Conservation (phyloP, 2,329 filamentous ascomycete species). For the Gliomastix tumulicola region DNA sequence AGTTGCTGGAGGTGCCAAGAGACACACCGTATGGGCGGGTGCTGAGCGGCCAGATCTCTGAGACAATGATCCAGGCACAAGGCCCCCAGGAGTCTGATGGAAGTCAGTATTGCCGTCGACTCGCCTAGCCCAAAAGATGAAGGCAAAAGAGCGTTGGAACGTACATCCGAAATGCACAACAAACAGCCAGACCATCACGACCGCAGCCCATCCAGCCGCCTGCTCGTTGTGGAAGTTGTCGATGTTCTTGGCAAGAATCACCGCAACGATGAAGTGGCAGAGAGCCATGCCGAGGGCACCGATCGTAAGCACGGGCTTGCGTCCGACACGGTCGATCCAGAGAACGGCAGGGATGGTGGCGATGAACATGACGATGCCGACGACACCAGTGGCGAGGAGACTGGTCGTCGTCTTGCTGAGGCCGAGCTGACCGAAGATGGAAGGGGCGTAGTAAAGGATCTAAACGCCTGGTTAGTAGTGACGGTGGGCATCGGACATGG, state of each 20-base stretch:
- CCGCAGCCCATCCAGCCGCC: constrained; percentile 63
- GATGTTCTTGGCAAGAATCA: constrained; percentile 59
- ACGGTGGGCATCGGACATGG: too few species aligned
- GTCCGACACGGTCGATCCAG: constrained; percentile 57
- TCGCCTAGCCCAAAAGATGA: too few species aligned
- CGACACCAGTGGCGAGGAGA: constrained; percentile 63
- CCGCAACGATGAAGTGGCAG: constrained; percentile 66
- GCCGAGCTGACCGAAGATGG: constrained; percentile 62
- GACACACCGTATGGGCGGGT: constrained; percentile 65
- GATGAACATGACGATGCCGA: constrained; percentile 64
- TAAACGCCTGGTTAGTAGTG: too few species aligned
- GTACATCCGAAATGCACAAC: constrained; percentile 62
- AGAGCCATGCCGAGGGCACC: constrained; percentile 64
- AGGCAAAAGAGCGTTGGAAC: too few species aligned
- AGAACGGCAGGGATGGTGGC: constrained; percentile 60
- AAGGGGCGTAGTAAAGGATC: constrained; percentile 61
- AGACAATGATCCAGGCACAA: constrained; percentile 66
- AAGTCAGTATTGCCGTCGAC: too few species aligned
- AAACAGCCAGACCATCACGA: constrained; percentile 66
- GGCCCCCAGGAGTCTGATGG: constrained; percentile 72
- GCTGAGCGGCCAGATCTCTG: constrained; percentile 68
- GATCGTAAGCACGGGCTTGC: constrained; percentile 54
- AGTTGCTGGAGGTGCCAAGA: constrained; percentile 59
- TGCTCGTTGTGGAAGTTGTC: constrained; percentile 47
- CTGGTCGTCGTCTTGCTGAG: constrained; percentile 42